Base-by-base conservation (phyloP, 345 rosid species). In the Euphorbia lathyris region DNA sequence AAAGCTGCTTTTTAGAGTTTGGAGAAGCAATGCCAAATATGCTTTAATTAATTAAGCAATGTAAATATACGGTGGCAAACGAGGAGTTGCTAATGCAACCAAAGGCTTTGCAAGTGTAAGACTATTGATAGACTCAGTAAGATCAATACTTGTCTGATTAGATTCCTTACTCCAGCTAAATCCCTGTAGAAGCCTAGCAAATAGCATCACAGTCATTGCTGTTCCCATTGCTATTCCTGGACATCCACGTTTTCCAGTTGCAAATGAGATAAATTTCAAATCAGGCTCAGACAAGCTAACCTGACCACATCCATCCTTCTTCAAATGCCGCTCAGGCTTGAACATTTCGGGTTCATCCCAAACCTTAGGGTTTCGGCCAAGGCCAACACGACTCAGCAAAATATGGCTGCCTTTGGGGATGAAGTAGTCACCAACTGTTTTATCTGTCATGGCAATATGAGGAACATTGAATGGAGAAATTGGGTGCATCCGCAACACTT, bases 331-430 rank as follows among this genome's bases (percentile, higher is more conserved):
- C 53, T 83, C 85, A 1, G 89, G 92, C 3, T 72, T 76, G 53
- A 68, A 87, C 71, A 42, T 68, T 17, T 63, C 70, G 0, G 92
- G 89, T 0, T 79, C 83, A 0, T 75, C 81, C 92, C 89, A 87
- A 0, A 80, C 78, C 19, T 61, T 74, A 40, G 85, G 82, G 70
- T 85, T 87, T 22, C 82, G 74, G 0, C 89, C 89, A 5, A 85
- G 70, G 13, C 78, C 88, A 3, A 56, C 17, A 2, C 89, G 84
- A 48, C 85, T 80, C 1, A 87, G 72, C 43, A 85, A 7, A 0
- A 83, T 25, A n/a, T 85, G 87, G 20, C 87, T 83, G 7, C 89
- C 92, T 32, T 87, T 87, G 0, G 89, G 87, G 65, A 87, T 87
- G 66, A 82, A 80, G 78, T 83, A 85, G 32, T 66, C 69, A 5